Evolutionary conservation across 108 stramenopile species (phyloP).

Genomic region (Chaetoceros tenuissimus): DNA sequence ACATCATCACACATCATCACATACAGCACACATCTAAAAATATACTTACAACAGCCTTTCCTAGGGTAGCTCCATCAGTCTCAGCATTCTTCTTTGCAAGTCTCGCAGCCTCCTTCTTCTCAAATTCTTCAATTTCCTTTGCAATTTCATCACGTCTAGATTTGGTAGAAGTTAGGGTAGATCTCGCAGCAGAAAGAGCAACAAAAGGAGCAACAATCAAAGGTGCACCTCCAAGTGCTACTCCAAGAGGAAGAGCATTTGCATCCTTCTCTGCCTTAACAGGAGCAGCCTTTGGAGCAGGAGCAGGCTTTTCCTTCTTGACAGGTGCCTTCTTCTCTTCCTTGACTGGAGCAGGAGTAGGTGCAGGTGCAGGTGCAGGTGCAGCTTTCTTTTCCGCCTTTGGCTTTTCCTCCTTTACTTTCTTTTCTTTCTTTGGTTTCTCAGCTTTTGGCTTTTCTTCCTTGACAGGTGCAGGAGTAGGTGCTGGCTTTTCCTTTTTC

Average conservation of each 20-base stretch:
- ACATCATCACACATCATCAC: background rate
- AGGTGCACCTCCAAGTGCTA: constrained; percentile 78
- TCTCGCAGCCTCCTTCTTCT: constrained; percentile 26
- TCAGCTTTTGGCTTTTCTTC: constrained; percentile 2
- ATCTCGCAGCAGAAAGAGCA: constrained; percentile 54
- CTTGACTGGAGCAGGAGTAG: constrained; percentile 15
- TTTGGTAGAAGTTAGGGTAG: constrained; percentile 40
- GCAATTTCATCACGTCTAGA: constrained; percentile 61
- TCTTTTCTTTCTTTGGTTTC: constrained; percentile 3
- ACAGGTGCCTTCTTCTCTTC: constrained; percentile 6
- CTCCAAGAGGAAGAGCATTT: constrained; percentile 48
- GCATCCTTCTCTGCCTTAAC: constrained; percentile 26
- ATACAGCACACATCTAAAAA: background rate
- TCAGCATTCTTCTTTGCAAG: constrained; percentile 38
- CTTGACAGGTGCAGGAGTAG: background rate
- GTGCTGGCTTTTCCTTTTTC: constrained; percentile 12
- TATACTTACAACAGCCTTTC: constrained; percentile 53
- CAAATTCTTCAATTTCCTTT: constrained; percentile 53
- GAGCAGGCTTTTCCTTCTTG: constrained; percentile 15
- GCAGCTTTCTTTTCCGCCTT: constrained; percentile 19
- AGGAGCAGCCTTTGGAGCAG: constrained; percentile 22
- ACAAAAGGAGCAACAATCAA: constrained; percentile 51
- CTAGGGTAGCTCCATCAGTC: constrained; percentile 54
- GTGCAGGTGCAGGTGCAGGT: constrained; percentile 24
- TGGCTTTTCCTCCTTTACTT: constrained; percentile 13